Percentiles rank a stretch among this genome's conserved stretches.
Evolutionary conservation across 352 stramenopile genomes (phyloP).

Genomic region (Pythium apleroticum): DNA sequence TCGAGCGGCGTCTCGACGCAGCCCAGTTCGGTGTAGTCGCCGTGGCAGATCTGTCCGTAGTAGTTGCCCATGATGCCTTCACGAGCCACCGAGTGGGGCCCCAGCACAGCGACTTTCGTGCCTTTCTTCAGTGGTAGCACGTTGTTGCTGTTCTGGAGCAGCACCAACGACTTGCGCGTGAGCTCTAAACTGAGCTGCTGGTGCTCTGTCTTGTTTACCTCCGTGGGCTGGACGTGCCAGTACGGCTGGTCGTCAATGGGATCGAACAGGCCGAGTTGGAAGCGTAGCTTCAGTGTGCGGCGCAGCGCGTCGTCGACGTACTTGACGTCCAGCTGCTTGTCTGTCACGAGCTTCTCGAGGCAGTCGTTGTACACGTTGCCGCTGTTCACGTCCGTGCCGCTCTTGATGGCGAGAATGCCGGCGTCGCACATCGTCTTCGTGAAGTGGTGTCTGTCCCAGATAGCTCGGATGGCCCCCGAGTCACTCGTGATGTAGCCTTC

Average conservation of each 20-base stretch:
- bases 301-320: conserved; percentile 60
- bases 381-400: conserved; percentile 89
- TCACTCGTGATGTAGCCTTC: conserved; percentile 96
- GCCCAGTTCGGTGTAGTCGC: conserved; percentile 59
- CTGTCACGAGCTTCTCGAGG: conserved; percentile 50
- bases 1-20: conserved; percentile 75
- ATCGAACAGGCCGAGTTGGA: conserved; percentile 93
- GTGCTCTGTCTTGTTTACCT: conserved; percentile 70
- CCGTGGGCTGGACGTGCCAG: conserved; percentile 60
- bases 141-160: conserved; percentile 90
- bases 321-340: conserved; percentile 49
- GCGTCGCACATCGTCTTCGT: conserved; percentile 71
- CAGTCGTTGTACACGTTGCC: conserved; percentile 80
- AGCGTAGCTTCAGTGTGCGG: conserved; percentile 81
- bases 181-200: conserved; percentile 69
- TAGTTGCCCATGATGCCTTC: conserved; percentile 85
- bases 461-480: conserved; percentile 88
- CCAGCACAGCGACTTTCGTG: conserved; percentile 70
- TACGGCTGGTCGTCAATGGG: conserved; percentile 82
- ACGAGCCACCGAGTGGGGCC: conserved; percentile 68
- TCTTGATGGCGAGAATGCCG: conserved; percentile 55
- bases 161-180: conserved; percentile 88
- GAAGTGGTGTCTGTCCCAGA: conserved; percentile 79
- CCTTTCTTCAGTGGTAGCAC: conserved; percentile 69
- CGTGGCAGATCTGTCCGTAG: conserved; percentile 81